phyloP scores from a whole-genome alignment of 306 rosid species.

The Sophora flavescens region DNA sequence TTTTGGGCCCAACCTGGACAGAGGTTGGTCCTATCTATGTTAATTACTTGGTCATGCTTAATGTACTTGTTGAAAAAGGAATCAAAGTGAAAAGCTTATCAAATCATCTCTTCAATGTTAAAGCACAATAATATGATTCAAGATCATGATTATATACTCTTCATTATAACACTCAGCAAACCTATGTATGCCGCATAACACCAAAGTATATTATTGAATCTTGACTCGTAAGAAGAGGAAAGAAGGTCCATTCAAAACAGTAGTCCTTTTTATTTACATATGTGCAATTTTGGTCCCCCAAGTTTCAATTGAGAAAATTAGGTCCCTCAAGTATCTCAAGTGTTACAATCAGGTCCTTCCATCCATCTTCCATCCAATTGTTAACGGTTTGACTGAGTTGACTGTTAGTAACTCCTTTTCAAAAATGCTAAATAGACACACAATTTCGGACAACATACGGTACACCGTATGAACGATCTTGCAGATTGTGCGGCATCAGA shows the following conservation, averaged over 20 bases:
- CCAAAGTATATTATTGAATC: not conserved
- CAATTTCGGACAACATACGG: no score
- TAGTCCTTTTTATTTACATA: not conserved
- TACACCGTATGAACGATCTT: no score
- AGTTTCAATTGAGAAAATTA: no score
- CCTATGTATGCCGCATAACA: not conserved
- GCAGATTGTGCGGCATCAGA: no score
- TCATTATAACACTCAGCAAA: not conserved
- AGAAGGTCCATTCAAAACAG: not conserved
- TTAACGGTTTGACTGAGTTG: no score
- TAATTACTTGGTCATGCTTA: not conserved
- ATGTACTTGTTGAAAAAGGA: not conserved
- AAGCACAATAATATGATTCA: not conserved
- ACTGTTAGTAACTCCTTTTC: no score
- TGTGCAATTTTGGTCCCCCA: no score
- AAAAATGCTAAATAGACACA: no score
- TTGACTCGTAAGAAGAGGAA: not conserved
- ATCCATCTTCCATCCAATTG: no score
- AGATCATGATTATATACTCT: not conserved
- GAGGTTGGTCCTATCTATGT: not conserved
- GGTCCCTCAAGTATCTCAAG: no score
- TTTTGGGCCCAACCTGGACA: no score
- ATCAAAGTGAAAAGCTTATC: not conserved
- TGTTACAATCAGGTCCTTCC: no score
- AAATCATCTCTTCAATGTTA: not conserved